Percentiles rank a stretch among this genome's conserved stretches.
Conservation (phyloP, 2,329 filamentous ascomycete species). For the Curvularia hawaiiensis region DNA sequence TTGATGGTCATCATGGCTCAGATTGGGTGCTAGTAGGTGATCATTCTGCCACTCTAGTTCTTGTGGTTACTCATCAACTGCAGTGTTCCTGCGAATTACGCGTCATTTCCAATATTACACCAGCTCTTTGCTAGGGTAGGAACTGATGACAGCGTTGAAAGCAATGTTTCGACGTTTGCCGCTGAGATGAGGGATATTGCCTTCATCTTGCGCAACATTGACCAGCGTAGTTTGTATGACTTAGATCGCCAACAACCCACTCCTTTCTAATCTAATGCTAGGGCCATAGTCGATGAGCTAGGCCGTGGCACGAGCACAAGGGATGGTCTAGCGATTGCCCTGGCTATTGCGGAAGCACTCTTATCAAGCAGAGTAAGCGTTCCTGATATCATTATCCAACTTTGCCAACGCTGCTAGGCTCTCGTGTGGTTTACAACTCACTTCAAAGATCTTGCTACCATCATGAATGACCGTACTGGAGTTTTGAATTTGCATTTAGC, state of each 20-base stretch:
- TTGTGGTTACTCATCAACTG: conserved; percentile 9
- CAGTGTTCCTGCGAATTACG: conserved; percentile 79
- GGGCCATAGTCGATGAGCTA: conserved; percentile 85
- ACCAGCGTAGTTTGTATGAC: conserved; percentile 67
- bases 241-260: neutral
- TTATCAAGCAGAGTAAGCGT: conserved; percentile 65
- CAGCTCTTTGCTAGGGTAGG: conserved; percentile 89
- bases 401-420: conserved; percentile 48
- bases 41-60: neutral
- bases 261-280: conserved; percentile 9
- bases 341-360: conserved; percentile 87
- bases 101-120: conserved; percentile 77
- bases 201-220: conserved; percentile 86
- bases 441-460: conserved; percentile 79
- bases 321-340: conserved; percentile 86
- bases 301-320: conserved; percentile 87
- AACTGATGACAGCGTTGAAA: conserved; percentile 84
- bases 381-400: neutral
- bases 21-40: conserved; percentile 72
- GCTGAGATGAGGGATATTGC: conserved; percentile 96
- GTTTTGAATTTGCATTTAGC: conserved; percentile 83
- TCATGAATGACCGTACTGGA: conserved; percentile 74
- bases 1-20: conserved; percentile 93
- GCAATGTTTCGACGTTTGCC: conserved; percentile 91
- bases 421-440: conserved; percentile 94